Conservation (phyloP, 345 rosid species). For the Laguncularia racemosa region DNA sequence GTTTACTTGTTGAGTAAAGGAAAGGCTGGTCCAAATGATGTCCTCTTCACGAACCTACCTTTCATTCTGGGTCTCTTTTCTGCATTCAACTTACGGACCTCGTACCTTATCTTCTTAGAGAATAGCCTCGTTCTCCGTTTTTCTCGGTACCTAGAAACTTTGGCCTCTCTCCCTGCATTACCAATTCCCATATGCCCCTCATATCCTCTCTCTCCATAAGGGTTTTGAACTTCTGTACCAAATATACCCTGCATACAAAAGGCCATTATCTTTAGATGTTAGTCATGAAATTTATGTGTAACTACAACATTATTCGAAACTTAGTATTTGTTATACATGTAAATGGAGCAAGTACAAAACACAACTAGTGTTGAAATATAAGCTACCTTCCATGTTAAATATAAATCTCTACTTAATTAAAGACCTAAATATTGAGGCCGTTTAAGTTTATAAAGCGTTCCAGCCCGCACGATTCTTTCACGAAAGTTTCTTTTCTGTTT, state of each 20-base stretch:
- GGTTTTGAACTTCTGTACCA: conserved; percentile 10
- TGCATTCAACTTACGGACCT: conserved; percentile 85
- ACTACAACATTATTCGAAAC: no score
- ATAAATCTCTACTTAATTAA: no score
- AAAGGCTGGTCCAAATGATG: conserved; percentile 27
- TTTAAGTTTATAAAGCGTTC: no score
- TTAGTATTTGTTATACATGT: no score
- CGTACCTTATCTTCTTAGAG: conserved; percentile 93
- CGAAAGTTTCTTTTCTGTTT: no score
- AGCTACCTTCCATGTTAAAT: no score
- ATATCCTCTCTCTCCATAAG: conserved; percentile 9
- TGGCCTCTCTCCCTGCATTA: conserved; percentile 75
- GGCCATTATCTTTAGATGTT: background rate
- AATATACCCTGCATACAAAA: conserved; percentile 11
- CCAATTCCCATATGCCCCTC: conserved; percentile 16
- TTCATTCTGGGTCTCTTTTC: conserved; percentile 98
- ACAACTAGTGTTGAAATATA: no score
- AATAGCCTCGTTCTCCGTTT: conserved; percentile 83
- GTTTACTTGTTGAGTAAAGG: conserved; percentile 19
- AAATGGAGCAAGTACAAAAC: no score
- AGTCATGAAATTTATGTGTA: no score
- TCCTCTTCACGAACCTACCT: conserved; percentile 90
- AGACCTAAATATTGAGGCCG: no score
- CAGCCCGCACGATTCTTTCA: no score
- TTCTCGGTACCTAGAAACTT: conserved; percentile 81